These are phyloP conservation scores for Mortierella sp. DNA, from an alignment of 371 early-diverging fungal genomes.

Conservation along the genomic window DNA sequence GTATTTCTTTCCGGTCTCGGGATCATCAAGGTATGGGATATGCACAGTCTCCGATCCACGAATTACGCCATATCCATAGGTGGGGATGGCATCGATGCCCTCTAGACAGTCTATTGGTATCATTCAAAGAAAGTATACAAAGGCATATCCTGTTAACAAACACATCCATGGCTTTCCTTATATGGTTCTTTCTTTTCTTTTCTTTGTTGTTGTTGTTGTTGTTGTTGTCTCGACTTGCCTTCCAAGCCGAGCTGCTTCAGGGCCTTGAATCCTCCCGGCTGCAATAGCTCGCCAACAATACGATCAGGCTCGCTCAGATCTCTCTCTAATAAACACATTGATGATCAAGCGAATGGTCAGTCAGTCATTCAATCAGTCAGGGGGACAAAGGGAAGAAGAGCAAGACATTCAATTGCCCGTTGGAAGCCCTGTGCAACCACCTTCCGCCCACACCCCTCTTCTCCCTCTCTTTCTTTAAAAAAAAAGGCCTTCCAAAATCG, in stretches of 20 bases:
- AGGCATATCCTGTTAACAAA: background rate
- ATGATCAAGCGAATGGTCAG: slow-evolving; percentile 41
- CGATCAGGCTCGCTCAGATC: slow-evolving; percentile 92
- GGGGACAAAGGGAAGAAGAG: slow-evolving; percentile 35
- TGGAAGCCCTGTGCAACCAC: too few relatives aligned
- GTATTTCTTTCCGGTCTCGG: slow-evolving; percentile 58
- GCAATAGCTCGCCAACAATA: slow-evolving; percentile 96
- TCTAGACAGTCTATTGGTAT: slow-evolving; percentile 72
- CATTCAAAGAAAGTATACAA: background rate
- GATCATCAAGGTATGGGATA: slow-evolving; percentile 68
- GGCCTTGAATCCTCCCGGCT: slow-evolving; percentile 92
- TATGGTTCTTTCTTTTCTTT: background rate
- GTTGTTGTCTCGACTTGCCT: background rate
- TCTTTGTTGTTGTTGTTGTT: background rate
- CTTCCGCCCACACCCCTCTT: too few relatives aligned
- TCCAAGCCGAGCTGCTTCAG: slow-evolving; percentile 80
- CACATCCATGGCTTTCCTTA: background rate
- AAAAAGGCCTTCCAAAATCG: too few relatives aligned
- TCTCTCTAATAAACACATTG: slow-evolving; percentile 67
- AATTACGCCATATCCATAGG: slow-evolving; percentile 88
- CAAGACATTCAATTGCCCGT: background rate
- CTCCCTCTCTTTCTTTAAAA: too few relatives aligned
- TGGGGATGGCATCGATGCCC: slow-evolving; percentile 88
- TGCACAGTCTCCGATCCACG: slow-evolving; percentile 62
- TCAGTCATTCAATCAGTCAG: slow-evolving; percentile 56